Base-by-base conservation (phyloP, 1,284 basidiomycete genomes). In the Microstroma glucosiphilum region DNA sequence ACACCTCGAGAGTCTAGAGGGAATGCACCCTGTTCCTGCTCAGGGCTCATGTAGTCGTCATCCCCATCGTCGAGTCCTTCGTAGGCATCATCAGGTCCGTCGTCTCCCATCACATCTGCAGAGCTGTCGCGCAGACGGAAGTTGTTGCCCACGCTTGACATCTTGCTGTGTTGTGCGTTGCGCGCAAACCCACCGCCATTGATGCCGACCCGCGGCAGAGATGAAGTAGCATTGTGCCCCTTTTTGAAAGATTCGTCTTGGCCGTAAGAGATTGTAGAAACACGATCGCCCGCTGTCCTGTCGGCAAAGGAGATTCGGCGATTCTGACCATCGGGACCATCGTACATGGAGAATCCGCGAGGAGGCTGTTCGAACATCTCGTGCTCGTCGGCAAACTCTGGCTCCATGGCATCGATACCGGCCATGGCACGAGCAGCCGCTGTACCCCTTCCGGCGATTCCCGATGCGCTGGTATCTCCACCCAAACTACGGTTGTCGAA, bases 31-130 rank as follows among this genome's bases (percentile, higher is more conserved):
- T 57, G 42, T 40, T 56, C 23, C 15, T 59, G 60, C 17, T 56
- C 63, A n/a, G 72, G 72, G 62, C 68, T 70, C 72, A 73, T 73
- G 57, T 67, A 61, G 30, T 68, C 58, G 57, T 70, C 68, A 42
- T 72, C 70, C 19, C 65, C 19, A 15, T 46, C 57, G 40, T 59
- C 6, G 19, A 51, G 13, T 30, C 68, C 67, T 40, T 74, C 66
- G 49, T 62, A 54, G 46, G 66, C 63, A 40, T 63, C 61, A 37
- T 46, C 61, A 11, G 54, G n/a, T 8, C 25, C 54, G 6, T 65
- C 67, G 9, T 37, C 30, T 37, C 30, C 30, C 30, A 37, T 37
- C 30, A 37, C 30, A 37, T 37, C 30, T 37, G 30, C 30, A 37
- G 30, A 37, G 30, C 30, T 37, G 30, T 37, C 30, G 30, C 30